These are phyloP conservation scores for Elongisporangium undulatum DNA, from an alignment of 352 stramenopile genomes.

Conservation along the genomic window DNA sequence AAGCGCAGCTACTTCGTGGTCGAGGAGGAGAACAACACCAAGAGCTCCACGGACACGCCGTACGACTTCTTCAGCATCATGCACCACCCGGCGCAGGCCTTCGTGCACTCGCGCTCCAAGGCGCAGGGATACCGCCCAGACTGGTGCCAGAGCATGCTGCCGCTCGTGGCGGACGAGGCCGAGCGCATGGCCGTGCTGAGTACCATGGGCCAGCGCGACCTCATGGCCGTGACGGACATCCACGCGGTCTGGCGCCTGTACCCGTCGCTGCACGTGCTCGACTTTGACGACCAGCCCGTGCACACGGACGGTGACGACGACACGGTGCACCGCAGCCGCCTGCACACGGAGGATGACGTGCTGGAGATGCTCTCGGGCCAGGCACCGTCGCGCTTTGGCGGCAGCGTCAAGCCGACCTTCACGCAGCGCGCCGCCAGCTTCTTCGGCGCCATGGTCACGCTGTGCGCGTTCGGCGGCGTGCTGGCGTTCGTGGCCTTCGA, in stretches of 20 bases:
- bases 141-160: conserved; percentile 71
- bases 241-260: conserved; percentile 75
- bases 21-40: conserved; percentile 31
- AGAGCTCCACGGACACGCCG: conserved; percentile 14
- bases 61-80: conserved; percentile 89
- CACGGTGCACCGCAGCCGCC: conserved; percentile 46
- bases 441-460: conserved; percentile 55
- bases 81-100: conserved; percentile 68
- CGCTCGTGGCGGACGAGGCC: conserved; percentile 40
- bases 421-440: conserved; percentile 54
- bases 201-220: conserved; percentile 71
- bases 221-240: conserved; percentile 66
- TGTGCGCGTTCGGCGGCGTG: conserved; percentile 45
- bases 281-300: conserved; percentile 1
- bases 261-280: conserved; percentile 30
- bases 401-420: conserved; percentile 14
- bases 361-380: conserved; percentile 5
- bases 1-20: conserved; percentile 69
- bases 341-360: conserved; percentile 55
- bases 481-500: conserved; percentile 34
- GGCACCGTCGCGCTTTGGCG: not conserved
- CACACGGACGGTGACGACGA: conserved; percentile 1
- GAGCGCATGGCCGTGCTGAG: conserved; percentile 52
- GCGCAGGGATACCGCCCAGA: conserved; percentile 5
- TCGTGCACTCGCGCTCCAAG: conserved; percentile 34